Base-by-base conservation (phyloP, 108 stramenopile genomes). In the Cyclotella atomus region DNA sequence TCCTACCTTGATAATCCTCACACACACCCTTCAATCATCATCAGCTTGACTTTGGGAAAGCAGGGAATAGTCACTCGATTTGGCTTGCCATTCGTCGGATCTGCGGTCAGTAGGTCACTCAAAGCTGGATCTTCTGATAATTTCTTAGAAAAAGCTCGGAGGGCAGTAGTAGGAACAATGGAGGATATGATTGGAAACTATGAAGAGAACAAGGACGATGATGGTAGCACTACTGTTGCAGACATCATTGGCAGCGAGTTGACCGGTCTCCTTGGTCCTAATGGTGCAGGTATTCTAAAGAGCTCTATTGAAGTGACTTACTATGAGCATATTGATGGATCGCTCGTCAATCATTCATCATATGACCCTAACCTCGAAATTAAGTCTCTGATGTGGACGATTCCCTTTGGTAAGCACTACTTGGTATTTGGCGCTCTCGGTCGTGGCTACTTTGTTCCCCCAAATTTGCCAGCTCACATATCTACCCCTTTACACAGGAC, bases 351-450 rank as follows among this genome's bases (percentile, higher is more conserved):
- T 3, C 17, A 55, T 43, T 38, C 0, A 21, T 9, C 28, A 6
- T 41, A 41, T 57, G 27, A 54, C 16, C 9, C 17, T 3, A 47
- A 59, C 6, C 45, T 59, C 14, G 43, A 47, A 30, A 54, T 60
- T 24, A 60, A 38, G 16, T 68, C 66, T 16, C 30, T 79, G 33
- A 68, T 68, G 78, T 82, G 81, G 81, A 71, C 17, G 7, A 70
- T 82, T 76, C 81, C 81, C 6, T 64, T 77, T 52, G 76, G n/a
- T n/a, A n/a, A n/a, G n/a, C n/a, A n/a, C n/a, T n/a, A n/a, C n/a
- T n/a, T n/a, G n/a, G n/a, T n/a, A n/a, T n/a, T n/a, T n/a, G n/a
- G n/a, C n/a, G n/a, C n/a, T n/a, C n/a, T n/a, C n/a, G n/a, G n/a
- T n/a, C n/a, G n/a, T n/a, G n/a, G n/a, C n/a, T n/a, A n/a, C n/a